These are phyloP conservation scores for Picochlorum sp. DNA, from an alignment of 139 green algal genomes.

Conservation along the genomic window DNA sequence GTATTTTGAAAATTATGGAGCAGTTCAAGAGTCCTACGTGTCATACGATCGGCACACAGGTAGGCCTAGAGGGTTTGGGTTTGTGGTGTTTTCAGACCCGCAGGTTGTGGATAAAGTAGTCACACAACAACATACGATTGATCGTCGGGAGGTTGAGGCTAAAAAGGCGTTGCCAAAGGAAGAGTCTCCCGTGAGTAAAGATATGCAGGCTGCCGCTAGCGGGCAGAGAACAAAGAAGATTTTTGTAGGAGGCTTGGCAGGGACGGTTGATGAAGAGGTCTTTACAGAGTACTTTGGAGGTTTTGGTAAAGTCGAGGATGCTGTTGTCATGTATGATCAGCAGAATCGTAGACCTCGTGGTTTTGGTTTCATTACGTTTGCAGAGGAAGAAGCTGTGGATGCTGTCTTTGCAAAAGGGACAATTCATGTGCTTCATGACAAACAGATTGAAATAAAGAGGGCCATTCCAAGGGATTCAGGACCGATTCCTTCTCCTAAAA, in stretches of 20 bases:
- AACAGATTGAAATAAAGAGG: conserved; percentile 89
- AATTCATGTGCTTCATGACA: conserved; percentile 89
- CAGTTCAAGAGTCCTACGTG: conserved; percentile 78
- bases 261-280: conserved; percentile 71
- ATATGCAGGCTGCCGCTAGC: conserved; percentile 21
- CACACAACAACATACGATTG: conserved; percentile 79
- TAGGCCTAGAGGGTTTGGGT: conserved; percentile 80
- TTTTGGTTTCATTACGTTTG: conserved; percentile 95
- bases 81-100: conserved; percentile 82
- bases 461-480: conserved; percentile 82
- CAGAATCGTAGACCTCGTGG: conserved; percentile 83
- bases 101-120: conserved; percentile 84
- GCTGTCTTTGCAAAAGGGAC: conserved; percentile 64
- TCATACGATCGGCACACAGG: conserved; percentile 81
- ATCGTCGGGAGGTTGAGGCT: conserved; percentile 89
- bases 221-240: conserved; percentile 74
- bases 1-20: conserved; percentile 87
- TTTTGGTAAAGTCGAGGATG: conserved; percentile 69
- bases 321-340: conserved; percentile 94
- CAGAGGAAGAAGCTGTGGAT: conserved; percentile 79
- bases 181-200: conserved; percentile 51
- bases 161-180: conserved; percentile 92
- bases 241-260: conserved; percentile 89
- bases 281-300: conserved; percentile 76
- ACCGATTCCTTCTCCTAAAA: conserved; percentile 25